phyloP scores from a whole-genome alignment of 2,329 filamentous ascomycete genomes.

The Nigrospora osmanthi region DNA sequence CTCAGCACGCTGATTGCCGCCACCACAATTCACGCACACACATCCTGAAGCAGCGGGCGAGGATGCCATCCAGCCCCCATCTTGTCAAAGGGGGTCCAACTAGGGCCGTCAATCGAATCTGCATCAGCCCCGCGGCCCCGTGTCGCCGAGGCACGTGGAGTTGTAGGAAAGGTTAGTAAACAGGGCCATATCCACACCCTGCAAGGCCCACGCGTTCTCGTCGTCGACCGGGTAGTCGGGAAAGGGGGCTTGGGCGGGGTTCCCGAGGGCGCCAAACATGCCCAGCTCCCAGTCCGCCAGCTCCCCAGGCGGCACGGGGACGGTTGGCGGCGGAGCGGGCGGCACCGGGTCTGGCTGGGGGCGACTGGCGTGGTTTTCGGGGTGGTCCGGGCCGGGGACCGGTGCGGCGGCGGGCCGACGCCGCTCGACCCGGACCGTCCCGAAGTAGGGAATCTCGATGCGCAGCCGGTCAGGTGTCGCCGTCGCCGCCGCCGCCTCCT shows the following conservation, averaged over 20 bases:
- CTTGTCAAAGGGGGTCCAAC: too few relatives aligned
- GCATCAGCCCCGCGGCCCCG: too few relatives aligned
- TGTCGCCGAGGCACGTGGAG: too few relatives aligned
- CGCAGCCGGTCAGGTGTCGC: slow-evolving; percentile 14
- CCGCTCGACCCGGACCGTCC: slow-evolving; percentile 20
- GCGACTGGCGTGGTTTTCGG: neutral
- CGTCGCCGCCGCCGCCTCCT: neutral
- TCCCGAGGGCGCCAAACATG: neutral
- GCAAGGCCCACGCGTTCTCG: slow-evolving; percentile 15
- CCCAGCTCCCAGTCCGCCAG: neutral
- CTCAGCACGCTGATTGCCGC: too few relatives aligned
- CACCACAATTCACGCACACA: too few relatives aligned
- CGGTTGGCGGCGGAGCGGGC: neutral
- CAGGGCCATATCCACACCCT: slow-evolving; percentile 21
- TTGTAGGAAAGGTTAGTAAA: slow-evolving; percentile 11
- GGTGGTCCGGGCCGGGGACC: neutral
- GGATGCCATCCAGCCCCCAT: too few relatives aligned
- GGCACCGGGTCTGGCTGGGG: neutral
- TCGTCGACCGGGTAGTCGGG: slow-evolving; percentile 5
- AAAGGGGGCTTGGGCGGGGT: neutral
- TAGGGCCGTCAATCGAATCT: too few relatives aligned
- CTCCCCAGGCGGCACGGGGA: neutral
- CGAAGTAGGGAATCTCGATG: slow-evolving; percentile 34
- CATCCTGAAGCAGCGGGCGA: too few relatives aligned
- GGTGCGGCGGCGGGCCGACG: neutral